Conservation (phyloP, 228 moss, liverwort and hornwort species). For the Sphagnum magellanicum region DNA sequence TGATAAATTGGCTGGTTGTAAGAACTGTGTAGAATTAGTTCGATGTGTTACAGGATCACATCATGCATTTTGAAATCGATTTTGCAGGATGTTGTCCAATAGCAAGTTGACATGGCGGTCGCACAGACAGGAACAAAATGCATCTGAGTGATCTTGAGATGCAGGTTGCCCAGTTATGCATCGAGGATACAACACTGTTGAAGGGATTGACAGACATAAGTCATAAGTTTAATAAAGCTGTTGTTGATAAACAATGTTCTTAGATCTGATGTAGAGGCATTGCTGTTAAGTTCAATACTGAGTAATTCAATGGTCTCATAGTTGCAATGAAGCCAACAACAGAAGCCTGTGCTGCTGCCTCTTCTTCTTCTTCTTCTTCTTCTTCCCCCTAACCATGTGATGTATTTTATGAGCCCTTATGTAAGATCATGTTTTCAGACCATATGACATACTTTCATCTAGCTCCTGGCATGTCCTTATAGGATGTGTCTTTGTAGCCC, state of each 20-base stretch:
- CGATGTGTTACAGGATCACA: not conserved
- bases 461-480: too few relatives aligned
- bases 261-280: conserved; percentile 83
- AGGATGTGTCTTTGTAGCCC: too few relatives aligned
- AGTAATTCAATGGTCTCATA: too few relatives aligned
- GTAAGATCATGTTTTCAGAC: too few relatives aligned
- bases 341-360: too few relatives aligned
- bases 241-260: conserved; percentile 83
- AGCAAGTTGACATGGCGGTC: conserved; percentile 95
- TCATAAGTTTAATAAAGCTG: conserved; percentile 81
- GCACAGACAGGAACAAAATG: conserved; percentile 88
- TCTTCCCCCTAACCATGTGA: too few relatives aligned
- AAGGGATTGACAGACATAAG: conserved; percentile 65
- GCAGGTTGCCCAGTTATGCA: conserved; percentile 80
- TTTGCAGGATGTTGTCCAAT: conserved; percentile 87
- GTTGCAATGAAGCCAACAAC: too few relatives aligned
- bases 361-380: too few relatives aligned
- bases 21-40: not conserved
- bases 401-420: too few relatives aligned
- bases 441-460: too few relatives aligned
- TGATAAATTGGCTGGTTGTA: too few relatives aligned
- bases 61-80: not conserved
- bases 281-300: conserved; percentile 7
- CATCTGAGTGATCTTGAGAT: conserved; percentile 83
- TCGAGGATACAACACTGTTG: conserved; percentile 65